A percentile compares a stretch with the other conserved stretches of the same genome.
These are phyloP conservation scores for Penstemon barbatus DNA, from an alignment of 257 asterid species.

Conservation along the genomic window DNA sequence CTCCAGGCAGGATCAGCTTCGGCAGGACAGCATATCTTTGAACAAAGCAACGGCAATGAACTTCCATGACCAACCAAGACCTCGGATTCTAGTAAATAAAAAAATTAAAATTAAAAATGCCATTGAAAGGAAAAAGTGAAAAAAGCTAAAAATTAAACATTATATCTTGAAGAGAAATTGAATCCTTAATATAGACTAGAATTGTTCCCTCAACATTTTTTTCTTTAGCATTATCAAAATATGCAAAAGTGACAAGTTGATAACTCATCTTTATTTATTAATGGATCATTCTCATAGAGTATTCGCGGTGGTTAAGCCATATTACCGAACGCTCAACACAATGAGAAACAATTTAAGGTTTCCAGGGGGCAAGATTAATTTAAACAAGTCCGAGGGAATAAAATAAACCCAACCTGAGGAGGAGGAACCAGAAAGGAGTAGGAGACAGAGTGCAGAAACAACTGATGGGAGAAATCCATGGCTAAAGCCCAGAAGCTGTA, in stretches of 20 bases:
- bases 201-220: neutral
- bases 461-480: no score
- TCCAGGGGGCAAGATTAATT: no score
- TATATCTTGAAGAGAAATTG: neutral
- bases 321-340: neutral
- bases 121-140: neutral
- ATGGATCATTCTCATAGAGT: neutral
- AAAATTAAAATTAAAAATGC: constrained; percentile 3
- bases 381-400: no score
- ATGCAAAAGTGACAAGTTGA: neutral
- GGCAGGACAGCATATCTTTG: constrained; percentile 60
- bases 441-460: no score
- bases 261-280: neutral
- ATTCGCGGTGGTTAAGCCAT: neutral
- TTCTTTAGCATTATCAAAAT: neutral
- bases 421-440: no score
- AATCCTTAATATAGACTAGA: neutral
- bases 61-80: constrained; percentile 29
- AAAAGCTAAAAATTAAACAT: neutral
- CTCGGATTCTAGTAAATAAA: constrained; percentile 43
- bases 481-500: no score
- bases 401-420: no score
- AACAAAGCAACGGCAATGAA: constrained; percentile 48
- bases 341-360: neutral
- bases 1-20: constrained; percentile 88